A percentile compares a stretch with the other conserved stretches of the same genome.
phyloP scores from a whole-genome alignment of 2,329 filamentous ascomycete species.

The Neofusicoccum laricinum region DNA sequence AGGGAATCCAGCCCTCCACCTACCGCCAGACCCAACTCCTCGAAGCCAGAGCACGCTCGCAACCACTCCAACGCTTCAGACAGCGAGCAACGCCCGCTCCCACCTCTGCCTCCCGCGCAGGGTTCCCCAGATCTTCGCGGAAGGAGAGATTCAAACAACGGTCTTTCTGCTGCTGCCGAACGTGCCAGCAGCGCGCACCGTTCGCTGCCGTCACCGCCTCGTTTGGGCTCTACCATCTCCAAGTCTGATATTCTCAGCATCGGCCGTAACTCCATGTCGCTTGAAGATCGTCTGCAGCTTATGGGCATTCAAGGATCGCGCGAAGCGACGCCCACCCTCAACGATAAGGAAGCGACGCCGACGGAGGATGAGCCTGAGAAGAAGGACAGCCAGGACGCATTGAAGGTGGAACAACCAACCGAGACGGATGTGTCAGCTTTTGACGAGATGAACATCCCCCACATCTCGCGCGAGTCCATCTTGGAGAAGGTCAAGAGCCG shows the following conservation, averaged over 20 bases:
- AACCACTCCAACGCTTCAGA: slow-evolving; percentile 75
- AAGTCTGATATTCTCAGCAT: slow-evolving; percentile 79
- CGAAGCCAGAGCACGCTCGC: slow-evolving; percentile 36
- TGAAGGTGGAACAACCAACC: slow-evolving; percentile 35
- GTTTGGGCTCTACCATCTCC: slow-evolving; percentile 58
- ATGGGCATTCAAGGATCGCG: slow-evolving; percentile 73
- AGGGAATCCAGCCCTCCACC: slow-evolving; percentile 41
- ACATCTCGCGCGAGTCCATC: slow-evolving; percentile 92
- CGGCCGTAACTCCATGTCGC: slow-evolving; percentile 69
- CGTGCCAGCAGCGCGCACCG: slow-evolving; percentile 65
- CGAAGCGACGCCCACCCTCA: slow-evolving; percentile 36
- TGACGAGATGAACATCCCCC: slow-evolving; percentile 64
- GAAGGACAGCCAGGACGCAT: slow-evolving; percentile 24
- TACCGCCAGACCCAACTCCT: background rate
- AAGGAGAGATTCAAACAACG: slow-evolving; percentile 57
- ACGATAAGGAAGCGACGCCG: slow-evolving; percentile 18
- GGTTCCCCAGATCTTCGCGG: slow-evolving; percentile 52
- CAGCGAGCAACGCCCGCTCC: slow-evolving; percentile 78
- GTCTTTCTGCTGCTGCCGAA: slow-evolving; percentile 70
- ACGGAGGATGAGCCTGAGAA: slow-evolving; percentile 17
- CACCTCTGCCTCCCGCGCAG: slow-evolving; percentile 71
- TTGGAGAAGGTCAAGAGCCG: slow-evolving; percentile 76
- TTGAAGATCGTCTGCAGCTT: slow-evolving; percentile 80
- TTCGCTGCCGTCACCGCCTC: slow-evolving; percentile 69
- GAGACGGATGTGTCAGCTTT: slow-evolving; percentile 32